A percentile compares a stretch with the other conserved stretches of the same genome.
phyloP scores from a whole-genome alignment of 2,329 filamentous ascomycete species.

The Diaporthe sp. region DNA sequence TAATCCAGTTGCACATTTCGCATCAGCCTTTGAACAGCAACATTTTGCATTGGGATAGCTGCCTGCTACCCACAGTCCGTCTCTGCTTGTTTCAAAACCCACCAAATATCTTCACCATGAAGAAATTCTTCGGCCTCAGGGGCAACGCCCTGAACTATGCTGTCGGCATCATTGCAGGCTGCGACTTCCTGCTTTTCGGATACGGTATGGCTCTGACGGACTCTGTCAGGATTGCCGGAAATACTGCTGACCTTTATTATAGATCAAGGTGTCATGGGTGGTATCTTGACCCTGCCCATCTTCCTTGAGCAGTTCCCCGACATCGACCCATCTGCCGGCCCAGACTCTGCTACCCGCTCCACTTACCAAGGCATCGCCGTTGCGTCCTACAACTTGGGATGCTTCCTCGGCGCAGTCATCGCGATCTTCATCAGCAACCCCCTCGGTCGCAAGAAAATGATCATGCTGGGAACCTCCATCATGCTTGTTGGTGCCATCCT shows the following conservation, averaged over 20 bases:
- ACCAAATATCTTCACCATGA: constrained; percentile 38
- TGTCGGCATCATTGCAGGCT: constrained; percentile 79
- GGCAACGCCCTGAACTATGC: constrained; percentile 77
- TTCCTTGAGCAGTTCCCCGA: constrained; percentile 70
- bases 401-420: constrained; percentile 49
- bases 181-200: constrained; percentile 77
- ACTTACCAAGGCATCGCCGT: constrained; percentile 62
- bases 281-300: constrained; percentile 77
- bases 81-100: background rate
- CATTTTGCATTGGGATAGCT: background rate
- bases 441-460: constrained; percentile 58
- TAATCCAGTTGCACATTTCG: too few relatives aligned
- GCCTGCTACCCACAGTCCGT: background rate
- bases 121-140: constrained; percentile 73
- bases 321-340: constrained; percentile 61
- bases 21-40: background rate
- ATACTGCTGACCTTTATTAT: constrained; percentile 52
- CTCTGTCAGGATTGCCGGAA: background rate
- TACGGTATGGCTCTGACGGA: constrained; percentile 58
- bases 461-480: constrained; percentile 56
- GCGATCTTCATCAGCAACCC: constrained; percentile 55
- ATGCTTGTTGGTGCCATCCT: constrained; percentile 61
- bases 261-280: constrained; percentile 84
- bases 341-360: constrained; percentile 58
- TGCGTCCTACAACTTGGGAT: constrained; percentile 52